phyloP scores from a whole-genome alignment of 805 yeast species.

The Priceomyces haplophilus region DNA sequence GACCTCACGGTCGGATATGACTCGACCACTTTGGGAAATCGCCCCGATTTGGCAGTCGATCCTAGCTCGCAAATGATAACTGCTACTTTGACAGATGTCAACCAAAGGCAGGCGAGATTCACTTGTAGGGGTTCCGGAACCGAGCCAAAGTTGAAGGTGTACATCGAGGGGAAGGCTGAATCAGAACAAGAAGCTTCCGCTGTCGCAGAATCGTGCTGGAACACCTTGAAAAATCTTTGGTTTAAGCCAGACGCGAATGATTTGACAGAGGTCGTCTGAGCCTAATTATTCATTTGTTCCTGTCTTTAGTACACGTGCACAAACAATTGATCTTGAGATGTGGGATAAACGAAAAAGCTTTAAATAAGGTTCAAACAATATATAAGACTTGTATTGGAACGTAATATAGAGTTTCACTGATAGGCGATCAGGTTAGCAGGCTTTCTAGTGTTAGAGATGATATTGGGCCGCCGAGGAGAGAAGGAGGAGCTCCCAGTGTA shows the following conservation, averaged over 20 bases:
- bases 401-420: neutral
- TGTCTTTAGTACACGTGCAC: constrained; percentile 5
- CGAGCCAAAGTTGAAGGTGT: constrained; percentile 90
- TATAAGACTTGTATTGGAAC: neutral
- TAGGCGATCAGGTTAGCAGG: neutral
- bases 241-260: constrained; percentile 54
- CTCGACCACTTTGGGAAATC: constrained; percentile 54
- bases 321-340: constrained; percentile 1
- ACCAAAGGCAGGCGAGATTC: constrained; percentile 48
- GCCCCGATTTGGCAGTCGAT: constrained; percentile 70
- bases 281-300: neutral
- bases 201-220: constrained; percentile 69
- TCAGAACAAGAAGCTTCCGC: constrained; percentile 44
- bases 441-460: constrained; percentile 11
- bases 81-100: constrained; percentile 35
- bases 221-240: constrained; percentile 56
- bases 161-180: constrained; percentile 70
- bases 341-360: neutral
- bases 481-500: constrained; percentile 50
- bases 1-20: constrained; percentile 85
- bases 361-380: neutral
- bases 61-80: constrained; percentile 85
- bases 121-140: constrained; percentile 96
- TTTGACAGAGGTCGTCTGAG: constrained; percentile 33
- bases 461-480: constrained; percentile 34